Percentiles rank a stretch among this genome's conserved stretches.
These are phyloP conservation scores for Gaeumannomyces tritici DNA, from an alignment of 2,329 filamentous ascomycete genomes.

Conservation along the genomic window DNA sequence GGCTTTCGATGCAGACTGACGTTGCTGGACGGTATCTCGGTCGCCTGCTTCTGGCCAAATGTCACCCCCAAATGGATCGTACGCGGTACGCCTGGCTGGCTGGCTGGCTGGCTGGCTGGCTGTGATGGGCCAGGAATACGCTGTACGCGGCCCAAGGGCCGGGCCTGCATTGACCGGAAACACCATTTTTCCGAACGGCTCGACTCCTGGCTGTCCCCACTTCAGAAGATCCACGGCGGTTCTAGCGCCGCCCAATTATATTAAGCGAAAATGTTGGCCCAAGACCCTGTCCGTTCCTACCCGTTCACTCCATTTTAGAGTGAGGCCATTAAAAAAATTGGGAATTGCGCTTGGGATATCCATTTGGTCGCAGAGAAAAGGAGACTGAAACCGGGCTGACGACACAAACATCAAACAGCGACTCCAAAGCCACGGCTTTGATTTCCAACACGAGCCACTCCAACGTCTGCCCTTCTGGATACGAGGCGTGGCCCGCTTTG, in stretches of 20 bases:
- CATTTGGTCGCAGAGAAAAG: not conserved
- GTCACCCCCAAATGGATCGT: not conserved
- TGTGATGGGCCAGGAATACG: not conserved
- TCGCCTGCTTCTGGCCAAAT: not conserved
- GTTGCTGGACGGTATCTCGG: not conserved
- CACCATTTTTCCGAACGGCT: not conserved
- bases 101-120: too few relatives aligned
- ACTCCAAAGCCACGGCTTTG: not conserved
- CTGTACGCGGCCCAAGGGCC: not conserved
- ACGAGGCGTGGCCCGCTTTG: not conserved
- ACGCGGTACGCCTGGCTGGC: not conserved
- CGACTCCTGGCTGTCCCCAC: not conserved
- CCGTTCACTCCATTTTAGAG: not conserved
- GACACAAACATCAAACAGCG: not conserved
- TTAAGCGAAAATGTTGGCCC: not conserved
- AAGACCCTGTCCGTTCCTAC: not conserved
- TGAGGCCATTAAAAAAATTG: not conserved
- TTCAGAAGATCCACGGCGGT: not conserved
- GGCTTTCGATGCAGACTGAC: not conserved
- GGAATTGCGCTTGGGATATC: not conserved
- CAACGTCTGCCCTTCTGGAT: not conserved
- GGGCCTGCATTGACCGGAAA: not conserved
- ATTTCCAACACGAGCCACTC: not conserved
- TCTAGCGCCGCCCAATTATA: not conserved
- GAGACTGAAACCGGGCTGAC: not conserved